phyloP scores from a whole-genome alignment of 1,284 basidiomycete genomes.

The Singerocomus inundabilis region DNA sequence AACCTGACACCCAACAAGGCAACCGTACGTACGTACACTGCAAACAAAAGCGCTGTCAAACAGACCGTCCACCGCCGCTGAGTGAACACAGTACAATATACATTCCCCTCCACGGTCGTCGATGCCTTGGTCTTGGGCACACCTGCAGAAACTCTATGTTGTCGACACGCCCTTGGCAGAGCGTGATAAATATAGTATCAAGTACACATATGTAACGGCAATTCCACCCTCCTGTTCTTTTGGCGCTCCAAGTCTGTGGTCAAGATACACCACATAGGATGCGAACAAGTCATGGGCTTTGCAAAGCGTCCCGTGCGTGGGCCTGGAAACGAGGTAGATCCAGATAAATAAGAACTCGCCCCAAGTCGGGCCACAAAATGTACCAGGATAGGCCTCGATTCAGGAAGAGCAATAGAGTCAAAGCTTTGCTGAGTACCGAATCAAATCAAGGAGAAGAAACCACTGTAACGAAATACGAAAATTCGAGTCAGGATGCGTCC shows the following conservation, averaged over 20 bases:
- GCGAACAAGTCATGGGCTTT: constrained; percentile 1
- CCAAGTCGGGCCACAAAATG: constrained; percentile 6
- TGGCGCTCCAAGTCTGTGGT: constrained; percentile 4
- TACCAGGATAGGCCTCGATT: constrained; percentile 16
- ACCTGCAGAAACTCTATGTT: constrained; percentile 15
- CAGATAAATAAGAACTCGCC: constrained; percentile 28
- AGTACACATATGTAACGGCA: constrained; percentile 23
- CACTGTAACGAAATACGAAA: constrained; percentile 23
- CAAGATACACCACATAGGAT: constrained; percentile 1
- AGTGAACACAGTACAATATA: too few species aligned
- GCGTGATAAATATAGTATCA: constrained; percentile 26
- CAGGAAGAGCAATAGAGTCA: constrained; percentile 22
- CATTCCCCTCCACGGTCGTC: too few species aligned
- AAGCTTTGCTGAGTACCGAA: constrained; percentile 19
- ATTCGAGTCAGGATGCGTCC: constrained; percentile 17
- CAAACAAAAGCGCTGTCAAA: too few species aligned
- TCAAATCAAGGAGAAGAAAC: constrained; percentile 16
- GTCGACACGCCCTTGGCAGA: constrained; percentile 5
- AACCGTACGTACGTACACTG: too few species aligned
- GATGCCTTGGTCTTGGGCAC: too few species aligned
- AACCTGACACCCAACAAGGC: too few species aligned
- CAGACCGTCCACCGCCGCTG: too few species aligned
- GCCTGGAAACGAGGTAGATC: constrained; percentile 17
- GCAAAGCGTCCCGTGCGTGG: constrained; percentile 6
- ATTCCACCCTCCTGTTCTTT: constrained; percentile 1